Evolutionary conservation across 805 yeast genomes (phyloP).

Genomic region (Cyberlindnera maclurae): DNA sequence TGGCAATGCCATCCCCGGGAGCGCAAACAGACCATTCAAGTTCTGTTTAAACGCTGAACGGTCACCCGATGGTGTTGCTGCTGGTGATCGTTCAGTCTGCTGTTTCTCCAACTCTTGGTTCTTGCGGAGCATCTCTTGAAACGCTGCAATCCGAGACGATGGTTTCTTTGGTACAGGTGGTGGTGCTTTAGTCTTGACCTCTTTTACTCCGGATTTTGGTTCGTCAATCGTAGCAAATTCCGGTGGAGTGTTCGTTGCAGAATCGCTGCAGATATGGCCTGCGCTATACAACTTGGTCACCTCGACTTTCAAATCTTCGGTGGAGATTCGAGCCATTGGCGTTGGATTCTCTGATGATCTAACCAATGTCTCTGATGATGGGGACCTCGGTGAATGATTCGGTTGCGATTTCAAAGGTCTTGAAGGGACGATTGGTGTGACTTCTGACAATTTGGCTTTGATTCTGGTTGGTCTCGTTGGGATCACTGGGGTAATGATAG

Average conservation of each 20-base stretch:
- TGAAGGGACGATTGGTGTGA: too few relatives aligned
- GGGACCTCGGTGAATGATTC: too few relatives aligned
- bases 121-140: conserved; percentile 64
- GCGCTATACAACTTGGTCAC: conserved; percentile 5
- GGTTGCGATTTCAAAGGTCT: too few relatives aligned
- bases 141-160: conserved; percentile 73
- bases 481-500: background rate
- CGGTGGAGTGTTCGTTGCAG: background rate
- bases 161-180: conserved; percentile 75
- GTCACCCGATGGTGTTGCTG: conserved; percentile 21
- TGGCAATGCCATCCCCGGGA: conserved; percentile 41
- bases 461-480: conserved; percentile 1
- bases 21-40: conserved; percentile 53
- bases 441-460: too few relatives aligned
- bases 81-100: conserved; percentile 39
- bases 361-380: too few relatives aligned
- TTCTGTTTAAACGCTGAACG: conserved; percentile 40
- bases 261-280: background rate
- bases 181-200: conserved; percentile 29
- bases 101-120: conserved; percentile 48
- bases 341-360: background rate
- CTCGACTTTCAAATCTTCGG: conserved; percentile 7
- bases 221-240: conserved; percentile 4
- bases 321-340: conserved; percentile 6
- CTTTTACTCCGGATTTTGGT: background rate